phyloP scores from a whole-genome alignment of 768 basidiomycete genomes.

The Boletellus ananas region DNA sequence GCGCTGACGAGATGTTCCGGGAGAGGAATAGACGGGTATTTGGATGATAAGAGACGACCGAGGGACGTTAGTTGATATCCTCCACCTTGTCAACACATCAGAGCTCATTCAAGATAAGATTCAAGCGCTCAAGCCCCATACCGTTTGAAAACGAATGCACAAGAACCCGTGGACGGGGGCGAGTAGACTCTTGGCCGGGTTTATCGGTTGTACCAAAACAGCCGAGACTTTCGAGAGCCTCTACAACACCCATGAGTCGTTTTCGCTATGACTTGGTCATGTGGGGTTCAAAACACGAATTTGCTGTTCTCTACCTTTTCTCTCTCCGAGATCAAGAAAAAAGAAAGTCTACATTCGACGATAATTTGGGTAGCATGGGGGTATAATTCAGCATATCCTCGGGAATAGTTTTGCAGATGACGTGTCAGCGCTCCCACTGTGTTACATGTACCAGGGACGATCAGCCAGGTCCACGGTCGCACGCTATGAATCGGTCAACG shows the following conservation, averaged over 20 bases:
- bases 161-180: slow-evolving; percentile 19
- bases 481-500: neutral
- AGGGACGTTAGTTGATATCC: slow-evolving; percentile 19
- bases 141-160: slow-evolving; percentile 31
- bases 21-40: slow-evolving; percentile 10
- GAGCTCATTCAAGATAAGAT: neutral
- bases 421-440: slow-evolving; percentile 27
- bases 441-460: no score
- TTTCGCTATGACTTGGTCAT: slow-evolving; percentile 14
- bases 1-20: slow-evolving; percentile 8
- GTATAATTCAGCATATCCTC: slow-evolving; percentile 23
- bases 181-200: neutral
- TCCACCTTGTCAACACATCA: slow-evolving; percentile 17
- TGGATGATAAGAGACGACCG: slow-evolving; percentile 16
- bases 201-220: slow-evolving; percentile 12
- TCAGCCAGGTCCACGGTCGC: neutral
- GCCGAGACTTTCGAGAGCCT: slow-evolving; percentile 22
- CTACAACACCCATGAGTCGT: slow-evolving; percentile 19
- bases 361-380: slow-evolving; percentile 27
- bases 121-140: neutral
- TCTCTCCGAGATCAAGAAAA: slow-evolving; percentile 14
- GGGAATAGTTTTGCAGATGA: slow-evolving; percentile 25
- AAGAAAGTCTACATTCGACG: slow-evolving; percentile 19
- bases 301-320: slow-evolving; percentile 10
- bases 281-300: neutral